Evolutionary conservation across 768 basidiomycete species (phyloP).

Genomic region (Pulveroboletus sp.): DNA sequence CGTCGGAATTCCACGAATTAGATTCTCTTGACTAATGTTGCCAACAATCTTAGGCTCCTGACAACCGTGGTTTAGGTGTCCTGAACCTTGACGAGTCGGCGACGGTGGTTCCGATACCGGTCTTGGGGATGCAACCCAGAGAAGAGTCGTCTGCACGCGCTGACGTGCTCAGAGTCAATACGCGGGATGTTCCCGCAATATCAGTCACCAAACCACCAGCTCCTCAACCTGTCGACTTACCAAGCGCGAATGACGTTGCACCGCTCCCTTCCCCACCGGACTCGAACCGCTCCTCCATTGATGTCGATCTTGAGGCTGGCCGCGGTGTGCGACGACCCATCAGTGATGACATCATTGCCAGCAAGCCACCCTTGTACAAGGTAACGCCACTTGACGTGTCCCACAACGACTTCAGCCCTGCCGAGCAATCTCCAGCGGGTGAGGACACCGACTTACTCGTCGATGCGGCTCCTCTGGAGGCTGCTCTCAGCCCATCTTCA

Average conservation of each 20-base stretch:
- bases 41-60: slow-evolving; percentile 33
- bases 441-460: slow-evolving; percentile 47
- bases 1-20: slow-evolving; percentile 2
- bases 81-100: slow-evolving; percentile 39
- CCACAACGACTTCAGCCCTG: slow-evolving; percentile 17
- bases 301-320: slow-evolving; percentile 37
- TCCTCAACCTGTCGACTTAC: slow-evolving; percentile 65
- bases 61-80: slow-evolving; percentile 43
- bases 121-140: slow-evolving; percentile 37
- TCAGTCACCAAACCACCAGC: slow-evolving; percentile 67
- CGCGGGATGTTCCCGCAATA: slow-evolving; percentile 44
- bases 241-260: slow-evolving; percentile 57
- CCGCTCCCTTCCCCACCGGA: slow-evolving; percentile 41
- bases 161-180: slow-evolving; percentile 20
- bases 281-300: slow-evolving; percentile 37
- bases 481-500: slow-evolving; percentile 29
- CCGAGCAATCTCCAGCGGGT: slow-evolving; percentile 17
- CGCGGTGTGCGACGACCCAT: slow-evolving; percentile 35
- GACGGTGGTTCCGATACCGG: slow-evolving; percentile 60
- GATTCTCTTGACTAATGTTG: slow-evolving; percentile 14
- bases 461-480: slow-evolving; percentile 37
- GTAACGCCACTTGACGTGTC: slow-evolving; percentile 5
- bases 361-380: slow-evolving; percentile 10
- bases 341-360: slow-evolving; percentile 11
- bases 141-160: slow-evolving; percentile 21